These are phyloP conservation scores for Botrytis porri DNA, from an alignment of 2,329 filamentous ascomycete species.

Conservation along the genomic window DNA sequence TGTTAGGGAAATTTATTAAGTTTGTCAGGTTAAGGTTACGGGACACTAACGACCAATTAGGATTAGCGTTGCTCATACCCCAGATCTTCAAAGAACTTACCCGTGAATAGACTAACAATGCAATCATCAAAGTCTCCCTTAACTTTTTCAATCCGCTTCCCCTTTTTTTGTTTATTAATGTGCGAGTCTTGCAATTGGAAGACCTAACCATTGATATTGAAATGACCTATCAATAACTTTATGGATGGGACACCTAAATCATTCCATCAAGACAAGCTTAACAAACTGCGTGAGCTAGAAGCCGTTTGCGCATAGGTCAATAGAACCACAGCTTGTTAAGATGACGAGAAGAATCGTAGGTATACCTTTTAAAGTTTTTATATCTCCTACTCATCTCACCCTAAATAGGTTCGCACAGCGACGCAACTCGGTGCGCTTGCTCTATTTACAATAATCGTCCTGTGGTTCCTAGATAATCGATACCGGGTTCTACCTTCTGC, in stretches of 20 bases:
- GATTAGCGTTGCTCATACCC: constrained; percentile 11
- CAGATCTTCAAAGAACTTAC: constrained; percentile 18
- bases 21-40: background rate
- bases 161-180: background rate
- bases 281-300: constrained; percentile 19
- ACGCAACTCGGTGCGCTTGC: constrained; percentile 36
- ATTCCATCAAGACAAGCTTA: constrained; percentile 18
- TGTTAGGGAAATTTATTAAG: background rate
- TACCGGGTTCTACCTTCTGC: constrained; percentile 66
- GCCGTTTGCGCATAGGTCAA: constrained; percentile 19
- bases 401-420: constrained; percentile 45
- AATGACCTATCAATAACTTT: constrained; percentile 4
- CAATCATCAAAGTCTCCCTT: background rate
- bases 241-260: constrained; percentile 21
- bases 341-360: constrained; percentile 40
- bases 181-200: background rate
- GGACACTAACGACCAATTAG: background rate
- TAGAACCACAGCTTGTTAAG: constrained; percentile 20
- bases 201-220: background rate
- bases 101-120: background rate
- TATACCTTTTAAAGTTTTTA: background rate
- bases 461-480: constrained; percentile 65
- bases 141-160: background rate
- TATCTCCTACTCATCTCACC: constrained; percentile 16
- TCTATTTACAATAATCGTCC: constrained; percentile 52